Evolutionary conservation across 2,329 filamentous ascomycete genomes (phyloP).

Genomic region (Colletotrichum orchidophilum): DNA sequence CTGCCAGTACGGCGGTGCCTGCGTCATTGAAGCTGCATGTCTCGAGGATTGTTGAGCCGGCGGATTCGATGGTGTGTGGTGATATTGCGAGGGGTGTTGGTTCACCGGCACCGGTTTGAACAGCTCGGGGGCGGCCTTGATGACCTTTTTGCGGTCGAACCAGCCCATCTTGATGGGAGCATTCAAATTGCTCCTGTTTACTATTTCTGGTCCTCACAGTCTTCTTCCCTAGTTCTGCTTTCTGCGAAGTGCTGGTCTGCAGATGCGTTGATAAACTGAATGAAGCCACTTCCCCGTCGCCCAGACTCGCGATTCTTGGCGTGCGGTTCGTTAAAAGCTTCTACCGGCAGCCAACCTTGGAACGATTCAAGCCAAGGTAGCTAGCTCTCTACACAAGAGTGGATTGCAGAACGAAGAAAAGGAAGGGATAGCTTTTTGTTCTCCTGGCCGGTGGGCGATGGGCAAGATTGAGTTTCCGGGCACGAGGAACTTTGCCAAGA

Average conservation of each 20-base stretch:
- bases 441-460: neutral
- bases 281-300: neutral
- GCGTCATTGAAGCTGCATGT: constrained; percentile 19
- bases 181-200: neutral
- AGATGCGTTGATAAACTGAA: neutral
- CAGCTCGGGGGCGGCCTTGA: constrained; percentile 33
- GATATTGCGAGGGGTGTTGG: constrained; percentile 30
- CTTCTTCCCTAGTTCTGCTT: neutral
- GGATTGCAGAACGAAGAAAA: neutral
- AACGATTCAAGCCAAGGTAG: neutral
- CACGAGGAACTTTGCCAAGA: constrained; percentile 10
- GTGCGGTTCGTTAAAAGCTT: neutral
- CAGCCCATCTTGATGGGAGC: constrained; percentile 39
- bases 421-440: neutral
- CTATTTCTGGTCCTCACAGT: too few species aligned
- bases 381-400: neutral
- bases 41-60: constrained; percentile 7
- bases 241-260: neutral
- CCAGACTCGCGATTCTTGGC: neutral
- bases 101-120: constrained; percentile 28
- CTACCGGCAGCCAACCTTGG: neutral
- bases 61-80: constrained; percentile 20
- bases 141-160: constrained; percentile 40
- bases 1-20: constrained; percentile 18
- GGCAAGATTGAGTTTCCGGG: neutral